A percentile compares a stretch with the other conserved stretches of the same genome.
These are phyloP conservation scores for Papiliotrema flavescens DNA, from an alignment of 1,284 basidiomycete species.

Conservation along the genomic window DNA sequence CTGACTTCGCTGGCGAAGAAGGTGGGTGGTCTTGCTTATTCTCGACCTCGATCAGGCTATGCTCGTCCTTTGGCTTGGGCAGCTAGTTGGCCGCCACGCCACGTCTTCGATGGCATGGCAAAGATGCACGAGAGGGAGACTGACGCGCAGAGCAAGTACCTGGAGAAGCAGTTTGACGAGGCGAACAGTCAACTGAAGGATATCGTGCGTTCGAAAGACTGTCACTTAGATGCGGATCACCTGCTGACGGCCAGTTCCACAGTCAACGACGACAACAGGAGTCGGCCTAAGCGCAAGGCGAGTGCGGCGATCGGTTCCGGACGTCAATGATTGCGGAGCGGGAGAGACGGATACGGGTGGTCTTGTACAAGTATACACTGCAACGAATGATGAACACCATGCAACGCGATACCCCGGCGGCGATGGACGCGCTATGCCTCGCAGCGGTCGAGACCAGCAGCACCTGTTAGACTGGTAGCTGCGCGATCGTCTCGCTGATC, in stretches of 20 bases:
- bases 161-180: constrained; percentile 87
- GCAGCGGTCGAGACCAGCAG: no score
- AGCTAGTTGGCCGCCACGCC: neutral
- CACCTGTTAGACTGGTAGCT: no score
- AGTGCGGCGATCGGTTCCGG: no score
- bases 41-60: no score
- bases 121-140: neutral
- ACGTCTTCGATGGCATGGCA: no score
- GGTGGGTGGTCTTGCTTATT: constrained; percentile 15
- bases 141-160: constrained; percentile 65
- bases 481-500: no score
- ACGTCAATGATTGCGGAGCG: no score
- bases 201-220: constrained; percentile 58
- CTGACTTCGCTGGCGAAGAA: constrained; percentile 69
- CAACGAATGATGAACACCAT: neutral
- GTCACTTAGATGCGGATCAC: neutral
- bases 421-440: no score
- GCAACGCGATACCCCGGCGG: neutral
- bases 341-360: neutral
- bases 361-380: neutral
- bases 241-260: constrained; percentile 39
- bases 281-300: neutral
- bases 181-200: constrained; percentile 80
- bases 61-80: neutral
- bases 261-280: constrained; percentile 33